Evolutionary conservation across 257 asterid species (phyloP), one percentile per base, ranked within the genome.

Genomic region (Solanum phureja): DNA sequence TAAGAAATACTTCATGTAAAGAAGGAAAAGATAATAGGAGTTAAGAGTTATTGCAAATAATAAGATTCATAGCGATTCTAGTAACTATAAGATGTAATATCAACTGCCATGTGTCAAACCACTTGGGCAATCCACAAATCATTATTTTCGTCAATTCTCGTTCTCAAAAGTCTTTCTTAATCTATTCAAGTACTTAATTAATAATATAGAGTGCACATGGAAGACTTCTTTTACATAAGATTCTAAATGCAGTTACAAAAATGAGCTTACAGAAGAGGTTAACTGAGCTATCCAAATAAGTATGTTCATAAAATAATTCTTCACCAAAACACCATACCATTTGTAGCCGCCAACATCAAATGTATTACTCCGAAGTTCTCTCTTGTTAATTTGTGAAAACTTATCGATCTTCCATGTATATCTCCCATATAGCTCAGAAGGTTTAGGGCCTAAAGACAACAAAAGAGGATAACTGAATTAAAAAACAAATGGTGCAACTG

Each of bases 341-440:
- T 90, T 90, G 88, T 92, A 92, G 90, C 92, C 89, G 23, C 94
- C 94, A 83, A 90, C 93, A 86, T 90, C 93, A 88, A 92, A 92
- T 11, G 90, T 90, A 77, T 88, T 90, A 87, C 94, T 92, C 46
- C 92, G 90, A 64, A 92, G 93, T 86, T 92, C 94, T 88, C 93
- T 90, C 92, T 92, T 90, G 91, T 90, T 90, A 56, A 88, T 92
- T 87, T 92, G 94, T 38, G 94, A 92, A 62, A 92, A 92, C 83
- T 90, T 88, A 83, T 92, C 93, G 87, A 92, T 92, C 93, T 89
- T 92, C 94, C 94, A 92, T 6, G 94, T 92, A 87, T 92, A 72
- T 88, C 83, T 90, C 37, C 93, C 94, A 88, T 88, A 92, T 74
- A 92, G 88, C 84, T 87, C 91, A 69, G 91, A 74, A 84, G 94